Evolutionary conservation across 2,329 filamentous ascomycete genomes (phyloP), one percentile per base, ranked within the genome.

Genomic region (Claviceps sp.): DNA sequence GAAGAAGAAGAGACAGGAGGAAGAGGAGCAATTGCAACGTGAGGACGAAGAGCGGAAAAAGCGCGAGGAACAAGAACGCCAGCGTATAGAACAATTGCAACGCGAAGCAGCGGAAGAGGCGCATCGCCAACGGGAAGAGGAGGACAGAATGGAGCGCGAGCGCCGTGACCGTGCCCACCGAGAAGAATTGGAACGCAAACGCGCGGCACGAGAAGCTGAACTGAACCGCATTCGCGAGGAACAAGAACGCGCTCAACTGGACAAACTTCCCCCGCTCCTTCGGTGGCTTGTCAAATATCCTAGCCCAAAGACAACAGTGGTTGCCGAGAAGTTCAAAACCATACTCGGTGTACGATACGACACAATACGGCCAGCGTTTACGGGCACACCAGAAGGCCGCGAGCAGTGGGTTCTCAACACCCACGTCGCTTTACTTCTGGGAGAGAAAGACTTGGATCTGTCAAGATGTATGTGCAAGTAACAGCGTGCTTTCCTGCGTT

Each of bases 371-470:
- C 72, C 73, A 3, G 71, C 72, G 34, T 68, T 73, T 14, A 77
- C 74, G 5, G 74, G 75, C 7, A 76, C 74, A 11, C 58, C 72
- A 1, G 74, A 74, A 47, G 80, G 79, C n/a, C 73, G 79, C 48
- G 81, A 84, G 58, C 79, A 81, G 57, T 85, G 81, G 81, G 65
- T 84, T 52, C 72, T 84, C 48, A 85, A 84, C 59, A 79, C 76
- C 3, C 77, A 84, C 52, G 79, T 77, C 48, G 81, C 81, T 8
- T 66, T 84, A 14, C 71, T 85, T 8, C 68, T 85, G 1, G 81
- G 81, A 14, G 79, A 84, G 59, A 83, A 82, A 60, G 81, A 85
- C 57, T 66, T 82, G 20, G 67, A 71, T 14, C 70, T 85, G 3
- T 76, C 78, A 14, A 70, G 73, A 69, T 84, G 78, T 82, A 67